Conservation (phyloP, 768 basidiomycete genomes). For the Leccinum uliginosum region DNA sequence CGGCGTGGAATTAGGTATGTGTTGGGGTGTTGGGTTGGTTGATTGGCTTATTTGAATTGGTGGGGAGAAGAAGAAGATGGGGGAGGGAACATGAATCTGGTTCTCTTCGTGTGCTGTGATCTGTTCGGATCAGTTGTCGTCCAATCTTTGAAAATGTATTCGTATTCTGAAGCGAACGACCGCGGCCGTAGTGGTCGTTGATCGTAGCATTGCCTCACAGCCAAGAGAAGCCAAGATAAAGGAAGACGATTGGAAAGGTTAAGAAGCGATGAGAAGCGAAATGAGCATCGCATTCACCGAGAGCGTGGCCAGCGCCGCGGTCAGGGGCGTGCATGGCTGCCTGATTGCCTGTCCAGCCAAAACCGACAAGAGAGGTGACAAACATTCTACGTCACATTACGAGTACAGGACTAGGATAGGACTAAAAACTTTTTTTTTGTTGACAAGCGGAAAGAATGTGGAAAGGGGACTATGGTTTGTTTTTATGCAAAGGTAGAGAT, state of each 20-base stretch:
- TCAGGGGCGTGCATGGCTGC: not conserved
- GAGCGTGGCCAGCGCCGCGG: no score
- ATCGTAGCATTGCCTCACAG: no score
- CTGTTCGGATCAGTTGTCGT: no score
- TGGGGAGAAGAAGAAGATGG: no score
- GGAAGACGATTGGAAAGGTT: no score
- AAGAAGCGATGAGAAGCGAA: not conserved
- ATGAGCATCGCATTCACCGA: not conserved
- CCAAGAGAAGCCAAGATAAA: not conserved
- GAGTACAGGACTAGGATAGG: not conserved
- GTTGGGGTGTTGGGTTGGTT: not conserved
- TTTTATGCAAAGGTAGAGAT: not conserved
- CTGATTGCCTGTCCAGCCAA: not conserved
- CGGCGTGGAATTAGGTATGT: constrained; percentile 28
- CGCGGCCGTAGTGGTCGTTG: no score
- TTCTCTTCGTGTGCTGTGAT: not conserved
- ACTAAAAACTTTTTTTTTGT: not conserved
- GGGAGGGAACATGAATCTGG: not conserved
- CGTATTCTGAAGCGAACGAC: no score
- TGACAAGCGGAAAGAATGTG: not conserved
- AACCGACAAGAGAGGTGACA: not conserved
- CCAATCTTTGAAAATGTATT: no score
- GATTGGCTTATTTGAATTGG: not conserved
- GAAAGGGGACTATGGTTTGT: not conserved
- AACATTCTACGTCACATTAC: not conserved